These are phyloP conservation scores for Teratosphaeria zuluensis DNA, from an alignment of 2,329 filamentous ascomycete genomes.

Conservation along the genomic window DNA sequence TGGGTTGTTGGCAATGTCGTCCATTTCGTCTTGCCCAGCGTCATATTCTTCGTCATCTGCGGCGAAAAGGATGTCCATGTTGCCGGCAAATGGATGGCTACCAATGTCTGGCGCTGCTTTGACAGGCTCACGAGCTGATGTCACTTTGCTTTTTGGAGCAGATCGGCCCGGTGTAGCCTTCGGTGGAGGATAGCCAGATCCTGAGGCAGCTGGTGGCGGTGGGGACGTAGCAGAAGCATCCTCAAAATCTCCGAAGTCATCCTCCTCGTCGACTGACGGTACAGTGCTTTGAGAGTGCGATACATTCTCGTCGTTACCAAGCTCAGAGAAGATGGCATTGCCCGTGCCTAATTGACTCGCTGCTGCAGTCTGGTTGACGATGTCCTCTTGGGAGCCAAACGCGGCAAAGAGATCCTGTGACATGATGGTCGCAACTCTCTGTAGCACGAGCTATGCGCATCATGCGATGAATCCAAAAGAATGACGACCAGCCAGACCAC, in stretches of 20 bases:
- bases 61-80: slow-evolving; percentile 26
- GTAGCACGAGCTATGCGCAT: background rate
- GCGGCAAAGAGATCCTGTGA: slow-evolving; percentile 46
- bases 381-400: slow-evolving; percentile 29
- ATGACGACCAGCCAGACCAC: too few species aligned
- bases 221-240: slow-evolving; percentile 23
- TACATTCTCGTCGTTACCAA: background rate
- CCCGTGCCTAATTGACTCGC: background rate
- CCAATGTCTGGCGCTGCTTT: slow-evolving; percentile 6
- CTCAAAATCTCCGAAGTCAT: slow-evolving; percentile 48
- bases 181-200: background rate
- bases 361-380: slow-evolving; percentile 1
- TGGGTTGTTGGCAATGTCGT: slow-evolving; percentile 23
- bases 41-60: slow-evolving; percentile 25
- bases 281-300: background rate
- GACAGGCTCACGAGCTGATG: background rate
- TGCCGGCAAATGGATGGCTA: slow-evolving; percentile 23
- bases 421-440: slow-evolving; percentile 26
- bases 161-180: background rate
- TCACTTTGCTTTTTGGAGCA: background rate
- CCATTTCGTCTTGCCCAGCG: slow-evolving; percentile 24
- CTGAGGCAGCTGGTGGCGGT: background rate
- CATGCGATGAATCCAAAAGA: background rate
- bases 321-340: background rate
- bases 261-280: slow-evolving; percentile 29